Conservation (phyloP, 257 asterid genomes). For the Solanum paucissectum region DNA sequence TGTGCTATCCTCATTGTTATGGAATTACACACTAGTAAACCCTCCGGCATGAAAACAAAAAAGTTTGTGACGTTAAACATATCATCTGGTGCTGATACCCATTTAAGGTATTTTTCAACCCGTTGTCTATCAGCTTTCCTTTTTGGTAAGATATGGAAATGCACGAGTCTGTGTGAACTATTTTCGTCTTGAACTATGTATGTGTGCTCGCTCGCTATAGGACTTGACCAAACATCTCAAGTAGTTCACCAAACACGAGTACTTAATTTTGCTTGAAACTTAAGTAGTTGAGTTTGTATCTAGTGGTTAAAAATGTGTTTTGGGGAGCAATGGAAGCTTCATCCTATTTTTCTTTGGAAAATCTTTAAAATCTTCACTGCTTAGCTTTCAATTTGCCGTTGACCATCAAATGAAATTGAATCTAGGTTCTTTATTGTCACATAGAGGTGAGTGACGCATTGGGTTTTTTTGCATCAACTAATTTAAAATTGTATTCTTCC, state of each 20-base stretch:
- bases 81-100: not conserved
- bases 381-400: not conserved
- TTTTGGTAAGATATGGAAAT: not conserved
- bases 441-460: not conserved
- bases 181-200: not conserved
- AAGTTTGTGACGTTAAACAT: not conserved
- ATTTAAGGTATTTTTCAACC: not conserved
- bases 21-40: not conserved
- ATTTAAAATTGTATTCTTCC: not conserved
- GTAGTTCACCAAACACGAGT: not conserved
- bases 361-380: no score
- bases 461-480: not conserved
- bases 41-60: not conserved
- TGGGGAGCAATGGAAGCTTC: not conserved
- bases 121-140: not conserved
- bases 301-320: not conserved
- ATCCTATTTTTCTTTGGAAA: no score
- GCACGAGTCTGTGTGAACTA: not conserved
- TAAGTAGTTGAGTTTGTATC: not conserved
- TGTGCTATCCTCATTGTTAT: not conserved
- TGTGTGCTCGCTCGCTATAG: not conserved
- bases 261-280: not conserved
- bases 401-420: not conserved
- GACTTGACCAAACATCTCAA: not conserved
- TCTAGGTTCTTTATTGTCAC: not conserved